Base-by-base conservation (phyloP, 306 rosid genomes). In the Leucaena leucocephala region DNA sequence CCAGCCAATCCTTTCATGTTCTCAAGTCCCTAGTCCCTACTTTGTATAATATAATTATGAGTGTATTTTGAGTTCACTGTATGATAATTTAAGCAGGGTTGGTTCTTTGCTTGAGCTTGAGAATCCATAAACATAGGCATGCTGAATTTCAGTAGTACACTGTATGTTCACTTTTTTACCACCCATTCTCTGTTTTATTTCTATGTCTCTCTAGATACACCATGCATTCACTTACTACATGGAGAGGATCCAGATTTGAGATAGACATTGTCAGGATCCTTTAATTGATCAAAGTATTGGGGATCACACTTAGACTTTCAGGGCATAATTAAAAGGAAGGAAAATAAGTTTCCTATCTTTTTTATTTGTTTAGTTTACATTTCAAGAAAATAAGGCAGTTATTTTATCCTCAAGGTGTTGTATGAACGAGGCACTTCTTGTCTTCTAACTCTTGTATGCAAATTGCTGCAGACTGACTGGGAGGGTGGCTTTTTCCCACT, bases 401-500 rank as follows among this genome's bases (percentile, higher is more conserved):
- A 50, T 50, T 49, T 69, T 69, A 19, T 48, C 19, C n/a, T n/a
- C 64, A 69, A 78, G 27, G 17, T 14, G n/a, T 49, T 72, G 33
- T 61, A 35, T 44, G 42, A 72, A 40, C 59, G 63, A 81, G 54
- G 14, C 35, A 17, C 50, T 50, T 45, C 22, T 9, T 62, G 43
- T 63, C 78, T 5, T 80, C 46, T 39, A 54, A 71, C 45, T 27
- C 27, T 2, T 78, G 6, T 11, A 6, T 10, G 9, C 68, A 65
- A 66, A 45, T 34, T 86, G 22, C 66, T 88, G 88, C 90, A 95
- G 98, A 95, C 98, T 83, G 98, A 95, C 72, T 95, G 98, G 98
- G 98, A 95, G 77, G 98, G 96, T 72, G 98, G 98, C 36, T 95
- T 43, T 84, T 95, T 89, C 82, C 98, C 98, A 34, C 94, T 92